Percentiles rank a stretch among this genome's conserved stretches.
Evolutionary conservation across 1,284 basidiomycete species (phyloP).

Genomic region (Schizophyllum amplum): DNA sequence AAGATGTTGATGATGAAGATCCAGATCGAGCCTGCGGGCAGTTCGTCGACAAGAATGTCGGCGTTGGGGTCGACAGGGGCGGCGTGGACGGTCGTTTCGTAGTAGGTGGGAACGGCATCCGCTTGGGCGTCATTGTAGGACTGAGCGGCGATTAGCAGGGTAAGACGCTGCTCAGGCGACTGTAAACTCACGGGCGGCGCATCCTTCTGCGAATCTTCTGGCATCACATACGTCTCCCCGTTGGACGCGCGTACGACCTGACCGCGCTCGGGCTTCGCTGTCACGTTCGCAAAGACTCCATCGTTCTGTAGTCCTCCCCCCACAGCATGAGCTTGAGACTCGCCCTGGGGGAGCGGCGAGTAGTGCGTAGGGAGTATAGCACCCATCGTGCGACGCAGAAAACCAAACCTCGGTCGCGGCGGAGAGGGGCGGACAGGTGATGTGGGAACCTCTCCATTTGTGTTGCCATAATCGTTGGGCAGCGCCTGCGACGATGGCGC

Average conservation of each 20-base stretch:
- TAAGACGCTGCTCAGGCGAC: conserved; percentile 8
- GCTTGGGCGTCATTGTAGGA: conserved; percentile 86
- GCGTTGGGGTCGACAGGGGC: conserved; percentile 30
- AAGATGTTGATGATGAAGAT: conserved; percentile 75
- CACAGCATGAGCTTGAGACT: conserved; percentile 18
- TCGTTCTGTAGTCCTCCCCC: conserved; percentile 86
- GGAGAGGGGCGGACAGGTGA: conserved; percentile 33
- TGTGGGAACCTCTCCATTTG: conserved; percentile 66
- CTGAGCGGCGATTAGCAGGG: conserved; percentile 27
- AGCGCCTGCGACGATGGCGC: conserved; percentile 47
- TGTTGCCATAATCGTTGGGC: conserved; percentile 70
- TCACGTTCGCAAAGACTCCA: conserved; percentile 94
- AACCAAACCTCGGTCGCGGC: conserved; percentile 34
- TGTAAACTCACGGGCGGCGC: conserved; percentile 67
- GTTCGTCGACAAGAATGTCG: conserved; percentile 68
- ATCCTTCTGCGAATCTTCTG: conserved; percentile 77
- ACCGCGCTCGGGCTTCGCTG: conserved; percentile 64
- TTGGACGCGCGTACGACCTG: conserved; percentile 39
- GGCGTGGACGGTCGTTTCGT: conserved; percentile 91
- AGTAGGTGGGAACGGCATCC: conserved; percentile 92
- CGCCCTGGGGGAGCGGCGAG: conserved; percentile 43
- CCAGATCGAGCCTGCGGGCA: conserved; percentile 62
- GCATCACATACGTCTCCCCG: conserved; percentile 61
- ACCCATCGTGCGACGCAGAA: conserved; percentile 57
- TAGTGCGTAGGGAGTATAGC: conserved; percentile 73